Evolutionary conservation across 202 grass and related monocot species (phyloP), one percentile per base, ranked within the genome.

Genomic region (Brachypodium distachyon): DNA sequence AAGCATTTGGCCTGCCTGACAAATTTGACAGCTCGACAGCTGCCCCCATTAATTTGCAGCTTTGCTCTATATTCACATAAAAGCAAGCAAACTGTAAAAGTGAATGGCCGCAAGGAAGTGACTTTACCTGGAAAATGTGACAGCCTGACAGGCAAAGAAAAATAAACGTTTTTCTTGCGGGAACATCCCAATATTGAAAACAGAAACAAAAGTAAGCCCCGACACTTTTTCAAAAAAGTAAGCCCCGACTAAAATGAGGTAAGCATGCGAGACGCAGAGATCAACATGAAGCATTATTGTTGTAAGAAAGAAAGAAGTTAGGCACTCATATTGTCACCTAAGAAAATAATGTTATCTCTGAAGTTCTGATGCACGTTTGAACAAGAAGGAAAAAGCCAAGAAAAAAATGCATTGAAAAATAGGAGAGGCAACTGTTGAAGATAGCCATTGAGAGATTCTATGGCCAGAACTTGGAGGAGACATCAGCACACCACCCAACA

Each of bases 371-470:
- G 27, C 72, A 86, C 29, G 31, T 63, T 58, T 77, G 37, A 71
- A 77, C 9, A 49, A 50, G 47, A 64, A 77, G 76, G 31, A 73
- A 77, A 72, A 82, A 42, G 72, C 48, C 78, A 82, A 72, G 49
- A 57, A 59, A 41, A 82, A 64, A 58, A 82, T 34, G 72, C n/a
- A 38, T 47, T 57, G n/a, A 29, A 50, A n/a, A 62, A 48, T 46
- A 39, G 63, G 43, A 47, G 25, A 80, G 83, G 33, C 59, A 67
- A 25, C 69, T 34, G 41, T 74, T 17, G 56, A 48, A 87, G 12
- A 57, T 48, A 82, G 65, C 48, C 78, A 82, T 82, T 87, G 39
- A 87, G 58, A 87, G 61, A 78, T 66, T 57, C 57, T 66, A 41
- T 10, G 41, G 85, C 66, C 66, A 73, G 66, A 65, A 58, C 26